Percentiles rank a stretch among this genome's conserved stretches.
Conservation (phyloP, 768 basidiomycete genomes). For the Hericium rajendrae region DNA sequence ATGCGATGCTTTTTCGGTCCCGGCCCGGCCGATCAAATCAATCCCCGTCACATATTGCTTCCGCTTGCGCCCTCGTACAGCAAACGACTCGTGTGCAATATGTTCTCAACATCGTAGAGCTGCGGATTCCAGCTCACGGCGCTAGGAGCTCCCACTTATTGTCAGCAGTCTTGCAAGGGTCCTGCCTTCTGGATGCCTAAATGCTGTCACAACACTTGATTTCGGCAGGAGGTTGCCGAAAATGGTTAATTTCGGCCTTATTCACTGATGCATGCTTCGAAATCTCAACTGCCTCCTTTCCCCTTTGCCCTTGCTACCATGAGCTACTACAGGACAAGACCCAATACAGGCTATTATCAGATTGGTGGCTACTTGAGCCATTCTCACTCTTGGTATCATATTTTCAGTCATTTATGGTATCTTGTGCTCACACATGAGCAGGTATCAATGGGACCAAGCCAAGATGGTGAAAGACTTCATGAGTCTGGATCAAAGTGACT, state of each 20-base stretch:
- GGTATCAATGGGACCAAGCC: conserved; percentile 1
- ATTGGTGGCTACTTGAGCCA: conserved; percentile 13
- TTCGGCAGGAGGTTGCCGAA: not conserved
- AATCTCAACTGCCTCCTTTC: not conserved
- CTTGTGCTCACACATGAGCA: not conserved
- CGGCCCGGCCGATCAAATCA: not conserved
- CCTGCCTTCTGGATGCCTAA: not conserved
- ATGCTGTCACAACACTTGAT: not conserved
- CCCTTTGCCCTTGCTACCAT: not conserved
- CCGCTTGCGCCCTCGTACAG: not conserved
- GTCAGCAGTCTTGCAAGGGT: not conserved
- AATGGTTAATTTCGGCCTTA: not conserved
- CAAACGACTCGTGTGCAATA: no score
- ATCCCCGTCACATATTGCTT: conserved; percentile 1
- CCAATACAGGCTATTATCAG: conserved; percentile 7
- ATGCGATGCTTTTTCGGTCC: not conserved
- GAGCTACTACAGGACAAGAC: not conserved
- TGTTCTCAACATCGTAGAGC: not conserved
- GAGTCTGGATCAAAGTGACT: not conserved
- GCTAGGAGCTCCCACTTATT: not conserved
- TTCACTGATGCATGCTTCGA: not conserved
- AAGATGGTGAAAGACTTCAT: conserved; percentile 7
- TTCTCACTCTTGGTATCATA: conserved; percentile 3
- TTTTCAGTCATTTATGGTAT: not conserved
- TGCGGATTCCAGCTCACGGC: not conserved